Percentiles rank a stretch among this genome's conserved stretches.
Evolutionary conservation across 176 grass and related monocot species (phyloP).

Genomic region (Typha latifolia): DNA sequence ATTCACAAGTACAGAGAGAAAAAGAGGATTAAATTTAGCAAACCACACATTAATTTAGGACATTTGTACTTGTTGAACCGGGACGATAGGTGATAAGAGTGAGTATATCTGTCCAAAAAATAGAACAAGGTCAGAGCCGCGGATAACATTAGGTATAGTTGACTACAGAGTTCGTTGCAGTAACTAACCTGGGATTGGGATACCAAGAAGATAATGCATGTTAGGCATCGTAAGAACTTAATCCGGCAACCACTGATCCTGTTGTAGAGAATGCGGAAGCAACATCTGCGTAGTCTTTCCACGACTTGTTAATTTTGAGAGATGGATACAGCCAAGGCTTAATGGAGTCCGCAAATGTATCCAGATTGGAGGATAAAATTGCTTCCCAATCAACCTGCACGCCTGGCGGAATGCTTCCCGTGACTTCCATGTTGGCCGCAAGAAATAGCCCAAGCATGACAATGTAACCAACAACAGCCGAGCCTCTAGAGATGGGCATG

Average conservation of each 20-base stretch:
- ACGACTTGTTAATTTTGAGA: constrained; percentile 46
- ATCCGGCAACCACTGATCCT: constrained; percentile 63
- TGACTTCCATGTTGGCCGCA: constrained; percentile 90
- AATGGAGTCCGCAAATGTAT: constrained; percentile 32
- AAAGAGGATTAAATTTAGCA: no score
- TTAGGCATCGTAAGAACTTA: constrained; percentile 44
- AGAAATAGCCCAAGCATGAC: constrained; percentile 79
- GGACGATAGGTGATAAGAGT: no score
- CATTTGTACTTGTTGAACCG: no score
- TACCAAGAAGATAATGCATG: no score
- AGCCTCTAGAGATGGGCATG: constrained; percentile 93
- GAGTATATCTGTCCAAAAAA: no score
- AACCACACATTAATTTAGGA: no score
- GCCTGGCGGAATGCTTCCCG: constrained; percentile 44
- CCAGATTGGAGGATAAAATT: constrained; percentile 52
- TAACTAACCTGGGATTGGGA: no score
- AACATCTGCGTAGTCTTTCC: constrained; percentile 72
- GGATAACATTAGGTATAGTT: no score
- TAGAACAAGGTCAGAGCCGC: no score
- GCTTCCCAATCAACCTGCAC: constrained; percentile 97
- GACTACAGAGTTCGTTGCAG: no score
- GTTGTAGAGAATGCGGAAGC: constrained; percentile 55
- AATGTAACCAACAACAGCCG: constrained; percentile 62
- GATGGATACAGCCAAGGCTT: constrained; percentile 83
- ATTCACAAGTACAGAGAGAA: no score